Base-by-base conservation (phyloP, 352 stramenopile genomes). In the Pythium utonaiense region DNA sequence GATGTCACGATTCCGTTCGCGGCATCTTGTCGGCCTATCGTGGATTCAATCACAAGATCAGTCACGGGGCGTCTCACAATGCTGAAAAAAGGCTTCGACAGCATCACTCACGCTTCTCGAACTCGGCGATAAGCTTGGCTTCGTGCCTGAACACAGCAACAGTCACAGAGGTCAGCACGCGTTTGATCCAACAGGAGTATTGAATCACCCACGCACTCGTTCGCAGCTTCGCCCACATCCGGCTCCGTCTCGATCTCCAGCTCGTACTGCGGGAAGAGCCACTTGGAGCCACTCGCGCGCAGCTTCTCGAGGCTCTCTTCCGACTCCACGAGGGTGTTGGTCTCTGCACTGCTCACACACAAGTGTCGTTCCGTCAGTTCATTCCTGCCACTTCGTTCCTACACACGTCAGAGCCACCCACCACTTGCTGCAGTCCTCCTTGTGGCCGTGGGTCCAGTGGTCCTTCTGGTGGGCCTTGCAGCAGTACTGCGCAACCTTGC, bases 221-320 rank as follows among this genome's bases (percentile, higher is more conserved):
- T 89, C 3, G 60, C 78, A 5, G 81, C 83, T 27, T 85, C 69
- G 38, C 64, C 67, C 25, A 66, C 73, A 54, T 92, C 80, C 0
- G 83, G 83, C 53, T 94, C 83, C 33, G 80, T 71, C 51, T 94
- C 85, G 36, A 93, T 93, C 52, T 88, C 80, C n/a, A 95, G 58
- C 19, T 83, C 67, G 53, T 89, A 84, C 57, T 85, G 62, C 0
- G 84, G 82, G 70, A 93, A 95, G 48, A 93, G 8, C 73, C 77
- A 91, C 62, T 79, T 89, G 50, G 79, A 87, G 13, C 85, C 85
- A 28, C 80, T 71, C 3, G 62, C 56, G 9, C 75, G 66, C 45
- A 91, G 49, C 24, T 65, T 58, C 36, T 77, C 61, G 0, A 56
- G 62, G 12, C 33, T 56, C 1, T 67, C 62, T 2, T 75, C 63